phyloP scores from a whole-genome alignment of 2,329 filamentous ascomycete genomes.

The Lithohypha guttulata region DNA sequence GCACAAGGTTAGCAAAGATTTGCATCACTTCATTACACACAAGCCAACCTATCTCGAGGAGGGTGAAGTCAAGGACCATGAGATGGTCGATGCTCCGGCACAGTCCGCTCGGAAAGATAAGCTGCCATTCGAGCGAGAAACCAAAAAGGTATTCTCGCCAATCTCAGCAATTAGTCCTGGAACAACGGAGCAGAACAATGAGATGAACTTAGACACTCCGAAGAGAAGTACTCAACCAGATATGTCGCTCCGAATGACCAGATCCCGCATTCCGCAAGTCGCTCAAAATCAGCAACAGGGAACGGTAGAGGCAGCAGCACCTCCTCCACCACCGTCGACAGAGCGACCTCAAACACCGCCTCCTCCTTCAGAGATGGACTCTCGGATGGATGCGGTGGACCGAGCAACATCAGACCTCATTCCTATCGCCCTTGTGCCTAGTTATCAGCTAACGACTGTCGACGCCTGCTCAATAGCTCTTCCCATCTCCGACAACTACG shows the following conservation, averaged over 20 bases:
- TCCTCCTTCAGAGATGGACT: slow-evolving; percentile 20
- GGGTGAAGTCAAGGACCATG: neutral
- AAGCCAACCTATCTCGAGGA: slow-evolving; percentile 2
- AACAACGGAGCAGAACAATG: slow-evolving; percentile 13
- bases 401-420: slow-evolving; percentile 26
- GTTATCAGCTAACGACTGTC: slow-evolving; percentile 69
- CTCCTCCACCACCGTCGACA: neutral
- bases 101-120: neutral
- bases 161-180: slow-evolving; percentile 16
- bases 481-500: slow-evolving; percentile 66
- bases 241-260: neutral
- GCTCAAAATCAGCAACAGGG: neutral
- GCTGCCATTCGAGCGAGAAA: neutral
- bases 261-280: slow-evolving; percentile 2
- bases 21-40: slow-evolving; percentile 47
- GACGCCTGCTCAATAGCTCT: slow-evolving; percentile 64
- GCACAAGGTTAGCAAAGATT: slow-evolving; percentile 64
- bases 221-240: neutral
- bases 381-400: slow-evolving; percentile 13
- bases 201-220: slow-evolving; percentile 14
- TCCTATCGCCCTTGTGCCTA: slow-evolving; percentile 65
- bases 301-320: neutral
- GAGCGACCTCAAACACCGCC: slow-evolving; percentile 10
- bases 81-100: slow-evolving; percentile 3
- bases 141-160: neutral